phyloP scores from a whole-genome alignment of 768 basidiomycete genomes.

The Fibroporia radiculosa region DNA sequence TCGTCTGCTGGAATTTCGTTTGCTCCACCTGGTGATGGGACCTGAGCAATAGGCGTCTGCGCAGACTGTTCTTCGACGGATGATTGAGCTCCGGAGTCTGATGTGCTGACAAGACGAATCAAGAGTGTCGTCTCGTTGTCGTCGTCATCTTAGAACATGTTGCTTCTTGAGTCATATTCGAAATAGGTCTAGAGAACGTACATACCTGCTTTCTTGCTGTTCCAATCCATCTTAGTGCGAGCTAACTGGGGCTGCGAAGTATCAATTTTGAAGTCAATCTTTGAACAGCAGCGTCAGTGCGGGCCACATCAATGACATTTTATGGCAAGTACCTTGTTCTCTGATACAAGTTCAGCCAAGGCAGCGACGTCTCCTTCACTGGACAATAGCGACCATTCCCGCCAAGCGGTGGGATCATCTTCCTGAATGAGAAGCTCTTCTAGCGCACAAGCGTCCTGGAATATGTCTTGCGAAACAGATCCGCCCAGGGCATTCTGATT shows the following conservation, averaged over 20 bases:
- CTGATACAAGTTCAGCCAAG: conserved; percentile 74
- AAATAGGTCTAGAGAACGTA: neutral
- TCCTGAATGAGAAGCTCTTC: conserved; percentile 46
- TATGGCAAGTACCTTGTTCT: conserved; percentile 48
- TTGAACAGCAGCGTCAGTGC: neutral
- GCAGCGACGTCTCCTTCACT: conserved; percentile 77
- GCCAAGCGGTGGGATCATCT: conserved; percentile 34
- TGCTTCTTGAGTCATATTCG: neutral
- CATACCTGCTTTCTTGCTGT: conserved; percentile 83
- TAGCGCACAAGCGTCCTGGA: conserved; percentile 61
- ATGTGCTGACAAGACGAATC: conserved; percentile 30
- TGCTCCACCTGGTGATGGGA: neutral
- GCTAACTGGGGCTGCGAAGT: conserved; percentile 49
- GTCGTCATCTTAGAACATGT: conserved; percentile 56
- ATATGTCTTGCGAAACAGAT: conserved; percentile 51
- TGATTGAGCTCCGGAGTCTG: neutral
- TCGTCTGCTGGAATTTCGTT: no score
- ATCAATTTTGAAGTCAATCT: conserved; percentile 75
- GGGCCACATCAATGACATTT: neutral
- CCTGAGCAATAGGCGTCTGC: neutral
- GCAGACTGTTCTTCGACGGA: conserved; percentile 3
- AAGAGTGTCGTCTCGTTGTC: conserved; percentile 67
- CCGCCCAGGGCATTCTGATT: conserved; percentile 67
- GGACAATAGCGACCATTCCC: conserved; percentile 74
- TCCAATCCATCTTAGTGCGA: conserved; percentile 61